Evolutionary conservation across 495 filamentous ascomycete species (phyloP).

Genomic region (Aspergillus avenaceus): DNA sequence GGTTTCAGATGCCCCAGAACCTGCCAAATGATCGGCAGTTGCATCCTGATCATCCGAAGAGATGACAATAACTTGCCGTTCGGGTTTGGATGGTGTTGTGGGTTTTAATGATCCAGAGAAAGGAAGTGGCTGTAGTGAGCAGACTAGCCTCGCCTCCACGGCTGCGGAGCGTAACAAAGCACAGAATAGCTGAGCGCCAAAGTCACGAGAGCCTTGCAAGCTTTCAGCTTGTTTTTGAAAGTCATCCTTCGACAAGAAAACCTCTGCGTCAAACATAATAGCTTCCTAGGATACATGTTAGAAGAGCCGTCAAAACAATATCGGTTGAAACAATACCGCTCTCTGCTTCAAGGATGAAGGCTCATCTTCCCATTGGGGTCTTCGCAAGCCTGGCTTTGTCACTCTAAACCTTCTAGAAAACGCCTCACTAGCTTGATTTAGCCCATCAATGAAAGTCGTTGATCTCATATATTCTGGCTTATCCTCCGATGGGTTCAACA

Average conservation of each 20-base stretch:
- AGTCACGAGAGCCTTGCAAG: conserved; percentile 76
- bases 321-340: conserved; percentile 24
- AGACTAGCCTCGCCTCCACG: conserved; percentile 83
- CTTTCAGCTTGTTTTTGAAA: conserved; percentile 64
- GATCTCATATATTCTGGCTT: conserved; percentile 67
- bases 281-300: conserved; percentile 23
- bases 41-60: conserved; percentile 36
- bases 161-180: conserved; percentile 72
- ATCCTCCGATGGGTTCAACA: conserved; percentile 59
- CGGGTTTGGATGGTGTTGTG: conserved; percentile 33
- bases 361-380: conserved; percentile 68
- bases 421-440: conserved; percentile 61
- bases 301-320: not conserved
- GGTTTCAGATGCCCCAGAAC: conserved; percentile 10
- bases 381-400: conserved; percentile 64
- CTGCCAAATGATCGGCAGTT: conserved; percentile 22
- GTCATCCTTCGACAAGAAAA: conserved; percentile 56
- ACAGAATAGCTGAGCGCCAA: conserved; percentile 88
- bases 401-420: conserved; percentile 66
- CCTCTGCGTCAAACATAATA: conserved; percentile 36
- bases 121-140: conserved; percentile 81
- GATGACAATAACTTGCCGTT: conserved; percentile 31
- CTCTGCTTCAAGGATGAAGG: conserved; percentile 55
- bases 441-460: conserved; percentile 70
- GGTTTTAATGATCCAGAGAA: conserved; percentile 60